These are phyloP conservation scores for Lasiosphaeria hispida DNA, from an alignment of 495 filamentous ascomycete species.

Conservation along the genomic window DNA sequence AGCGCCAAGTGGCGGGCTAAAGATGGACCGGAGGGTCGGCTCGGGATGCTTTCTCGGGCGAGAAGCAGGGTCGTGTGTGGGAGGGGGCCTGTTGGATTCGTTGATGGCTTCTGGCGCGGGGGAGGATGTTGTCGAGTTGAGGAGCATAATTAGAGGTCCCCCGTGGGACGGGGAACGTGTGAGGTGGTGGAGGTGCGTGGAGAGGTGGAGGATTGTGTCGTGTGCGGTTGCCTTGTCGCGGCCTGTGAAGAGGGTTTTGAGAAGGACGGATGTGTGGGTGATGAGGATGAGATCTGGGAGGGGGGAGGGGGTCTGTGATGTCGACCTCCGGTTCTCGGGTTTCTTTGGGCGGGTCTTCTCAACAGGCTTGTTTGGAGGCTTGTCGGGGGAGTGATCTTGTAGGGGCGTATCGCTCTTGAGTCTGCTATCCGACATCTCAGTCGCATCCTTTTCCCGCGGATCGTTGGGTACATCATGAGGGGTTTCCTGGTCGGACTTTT, in stretches of 20 bases:
- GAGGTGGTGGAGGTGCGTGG: slow-evolving; percentile 33
- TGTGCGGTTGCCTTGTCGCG: slow-evolving; percentile 35
- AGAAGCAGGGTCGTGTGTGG: background rate
- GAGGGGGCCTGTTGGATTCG: background rate
- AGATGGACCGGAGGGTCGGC: slow-evolving; percentile 37
- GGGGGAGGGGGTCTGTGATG: background rate
- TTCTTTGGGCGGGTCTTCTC: background rate
- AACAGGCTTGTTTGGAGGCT: background rate
- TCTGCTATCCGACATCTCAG: slow-evolving; percentile 29
- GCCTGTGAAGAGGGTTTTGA: slow-evolving; percentile 42
- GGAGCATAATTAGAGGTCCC: slow-evolving; percentile 38
- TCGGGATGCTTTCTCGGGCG: background rate
- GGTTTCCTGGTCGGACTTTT: background rate
- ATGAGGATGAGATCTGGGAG: slow-evolving; percentile 41
- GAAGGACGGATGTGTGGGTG: slow-evolving; percentile 40
- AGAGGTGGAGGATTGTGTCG: slow-evolving; percentile 31
- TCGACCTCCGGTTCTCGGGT: background rate
- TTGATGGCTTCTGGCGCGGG: background rate
- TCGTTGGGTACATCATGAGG: background rate
- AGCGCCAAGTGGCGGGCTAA: slow-evolving; percentile 18
- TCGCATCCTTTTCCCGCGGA: background rate
- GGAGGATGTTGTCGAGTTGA: slow-evolving; percentile 43
- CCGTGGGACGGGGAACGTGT: slow-evolving; percentile 19
- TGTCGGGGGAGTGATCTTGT: background rate
- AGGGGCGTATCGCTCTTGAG: background rate